Conservation (phyloP, 352 stramenopile genomes). For the Phytophthora pinifolia region DNA sequence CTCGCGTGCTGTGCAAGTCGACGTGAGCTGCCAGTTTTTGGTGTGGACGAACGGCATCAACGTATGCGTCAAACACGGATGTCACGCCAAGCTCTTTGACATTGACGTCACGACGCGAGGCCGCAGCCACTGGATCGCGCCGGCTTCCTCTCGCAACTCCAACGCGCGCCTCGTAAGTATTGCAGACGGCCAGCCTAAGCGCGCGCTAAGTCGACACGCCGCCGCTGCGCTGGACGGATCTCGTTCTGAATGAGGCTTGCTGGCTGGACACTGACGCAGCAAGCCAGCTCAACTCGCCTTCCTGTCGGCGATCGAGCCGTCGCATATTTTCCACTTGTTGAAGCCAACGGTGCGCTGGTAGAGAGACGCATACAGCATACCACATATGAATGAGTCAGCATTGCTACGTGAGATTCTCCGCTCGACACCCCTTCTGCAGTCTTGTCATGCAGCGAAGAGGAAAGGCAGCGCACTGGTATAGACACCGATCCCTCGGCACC, state of each 20-base stretch:
- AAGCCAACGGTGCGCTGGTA: no score
- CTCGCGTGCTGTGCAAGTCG: no score
- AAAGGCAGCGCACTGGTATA: constrained; percentile 24
- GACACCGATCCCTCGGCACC: constrained; percentile 16
- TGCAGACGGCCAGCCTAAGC: neutral
- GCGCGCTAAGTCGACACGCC: constrained; percentile 18
- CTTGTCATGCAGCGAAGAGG: constrained; percentile 10
- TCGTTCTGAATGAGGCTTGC: neutral
- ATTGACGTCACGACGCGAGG: neutral
- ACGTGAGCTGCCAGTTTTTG: no score
- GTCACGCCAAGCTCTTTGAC: neutral
- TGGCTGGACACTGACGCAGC: no score
- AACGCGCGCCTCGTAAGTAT: constrained; percentile 1
- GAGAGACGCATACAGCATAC: neutral
- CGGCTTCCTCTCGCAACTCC: constrained; percentile 18
- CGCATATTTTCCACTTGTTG: no score
- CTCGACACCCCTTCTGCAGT: neutral
- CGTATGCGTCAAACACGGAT: no score
- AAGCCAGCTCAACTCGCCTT: constrained; percentile 11
- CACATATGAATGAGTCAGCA: neutral
- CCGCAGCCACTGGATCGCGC: constrained; percentile 2
- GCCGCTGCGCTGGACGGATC: constrained; percentile 6
- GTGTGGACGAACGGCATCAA: no score
- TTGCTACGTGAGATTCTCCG: no score
- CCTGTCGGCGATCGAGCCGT: neutral